These are phyloP conservation scores for Phytophthora pseudosyringae DNA, from an alignment of 352 stramenopile species.

Conservation along the genomic window DNA sequence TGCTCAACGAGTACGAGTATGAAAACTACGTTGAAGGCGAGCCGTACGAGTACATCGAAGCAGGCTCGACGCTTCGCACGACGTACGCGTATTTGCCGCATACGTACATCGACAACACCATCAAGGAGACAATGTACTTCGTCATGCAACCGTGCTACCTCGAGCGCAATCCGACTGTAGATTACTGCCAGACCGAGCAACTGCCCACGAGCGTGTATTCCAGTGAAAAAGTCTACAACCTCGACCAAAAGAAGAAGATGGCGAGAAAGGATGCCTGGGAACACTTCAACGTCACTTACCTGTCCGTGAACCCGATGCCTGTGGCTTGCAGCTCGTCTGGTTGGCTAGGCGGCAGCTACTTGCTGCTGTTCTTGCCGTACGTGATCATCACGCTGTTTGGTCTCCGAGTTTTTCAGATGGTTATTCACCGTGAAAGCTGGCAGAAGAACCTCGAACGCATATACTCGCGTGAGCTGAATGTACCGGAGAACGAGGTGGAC, in stretches of 20 bases:
- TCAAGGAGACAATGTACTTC: constrained; percentile 65
- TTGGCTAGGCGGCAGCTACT: constrained; percentile 49
- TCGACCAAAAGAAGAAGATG: constrained; percentile 44
- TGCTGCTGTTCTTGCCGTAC: constrained; percentile 70
- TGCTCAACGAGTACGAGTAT: constrained; percentile 63
- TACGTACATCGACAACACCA: constrained; percentile 54
- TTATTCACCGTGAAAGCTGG: constrained; percentile 61
- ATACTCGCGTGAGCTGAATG: constrained; percentile 56
- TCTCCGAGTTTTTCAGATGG: constrained; percentile 70
- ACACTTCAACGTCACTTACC: constrained; percentile 33
- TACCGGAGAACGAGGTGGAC: constrained; percentile 72
- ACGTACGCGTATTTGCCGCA: constrained; percentile 53
- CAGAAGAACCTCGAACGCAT: constrained; percentile 65
- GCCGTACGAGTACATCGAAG: constrained; percentile 44
- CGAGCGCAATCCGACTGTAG: constrained; percentile 32
- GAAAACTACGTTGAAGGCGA: constrained; percentile 58
- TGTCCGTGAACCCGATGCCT: constrained; percentile 74
- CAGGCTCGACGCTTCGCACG: constrained; percentile 48
- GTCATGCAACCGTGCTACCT: constrained; percentile 63
- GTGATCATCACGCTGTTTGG: constrained; percentile 58
- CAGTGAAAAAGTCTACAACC: constrained; percentile 53
- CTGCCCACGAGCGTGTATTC: constrained; percentile 51
- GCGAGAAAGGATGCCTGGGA: constrained; percentile 18
- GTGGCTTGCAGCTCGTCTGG: constrained; percentile 56
- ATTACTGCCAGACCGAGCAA: constrained; percentile 46